Evolutionary conservation across 345 rosid genomes (phyloP).

Genomic region (Boechera divaricarpa): DNA sequence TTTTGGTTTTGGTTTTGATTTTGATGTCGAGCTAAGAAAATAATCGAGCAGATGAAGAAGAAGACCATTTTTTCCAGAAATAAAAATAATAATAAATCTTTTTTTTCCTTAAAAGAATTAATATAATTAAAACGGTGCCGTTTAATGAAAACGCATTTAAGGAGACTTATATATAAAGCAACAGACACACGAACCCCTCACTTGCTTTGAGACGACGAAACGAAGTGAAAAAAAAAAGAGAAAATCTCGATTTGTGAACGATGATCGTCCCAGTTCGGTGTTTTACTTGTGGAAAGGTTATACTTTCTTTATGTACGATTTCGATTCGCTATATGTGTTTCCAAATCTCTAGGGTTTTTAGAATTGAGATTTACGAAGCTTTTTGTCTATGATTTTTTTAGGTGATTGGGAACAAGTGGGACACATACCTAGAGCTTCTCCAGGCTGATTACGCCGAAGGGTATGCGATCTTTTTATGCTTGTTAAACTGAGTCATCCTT

Average conservation of each 20-base stretch:
- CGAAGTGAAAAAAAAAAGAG: background rate
- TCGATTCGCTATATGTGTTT: background rate
- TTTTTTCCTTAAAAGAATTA: background rate
- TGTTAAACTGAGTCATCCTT: no score
- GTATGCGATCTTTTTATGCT: background rate
- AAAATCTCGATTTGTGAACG: background rate
- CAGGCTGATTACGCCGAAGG: slow-evolving; percentile 44
- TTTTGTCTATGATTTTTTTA: background rate
- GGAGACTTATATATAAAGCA: background rate
- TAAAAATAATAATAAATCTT: background rate
- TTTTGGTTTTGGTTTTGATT: background rate
- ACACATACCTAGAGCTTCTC: slow-evolving; percentile 34
- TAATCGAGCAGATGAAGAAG: background rate
- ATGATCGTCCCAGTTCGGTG: slow-evolving; percentile 38
- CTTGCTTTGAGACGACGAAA: background rate
- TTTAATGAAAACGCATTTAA: background rate
- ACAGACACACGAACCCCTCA: background rate
- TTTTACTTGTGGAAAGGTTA: slow-evolving; percentile 30
- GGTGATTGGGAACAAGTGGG: slow-evolving; percentile 43
- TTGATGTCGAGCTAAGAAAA: no score
- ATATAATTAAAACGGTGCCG: background rate
- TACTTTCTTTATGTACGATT: background rate
- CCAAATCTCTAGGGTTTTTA: background rate
- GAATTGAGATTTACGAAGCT: background rate
- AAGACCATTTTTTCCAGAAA: background rate